These are phyloP conservation scores for Dovyalis caffra DNA, from an alignment of 345 rosid genomes.

Conservation along the genomic window DNA sequence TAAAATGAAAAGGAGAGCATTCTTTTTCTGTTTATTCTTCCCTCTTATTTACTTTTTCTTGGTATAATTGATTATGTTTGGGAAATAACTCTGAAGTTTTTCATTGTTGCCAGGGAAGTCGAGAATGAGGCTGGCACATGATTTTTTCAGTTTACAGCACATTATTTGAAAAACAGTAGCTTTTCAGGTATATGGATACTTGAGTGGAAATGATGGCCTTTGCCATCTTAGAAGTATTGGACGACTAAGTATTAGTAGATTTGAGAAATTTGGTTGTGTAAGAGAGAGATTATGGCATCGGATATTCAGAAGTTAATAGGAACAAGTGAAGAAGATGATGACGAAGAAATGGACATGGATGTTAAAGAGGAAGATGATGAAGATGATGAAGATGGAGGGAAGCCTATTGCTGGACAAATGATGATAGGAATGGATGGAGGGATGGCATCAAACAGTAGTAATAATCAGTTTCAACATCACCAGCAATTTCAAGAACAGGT, in stretches of 20 bases:
- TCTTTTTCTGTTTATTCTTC: not conserved
- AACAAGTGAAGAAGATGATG: constrained; percentile 86
- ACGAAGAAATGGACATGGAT: constrained; percentile 86
- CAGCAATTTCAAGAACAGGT: constrained; percentile 74
- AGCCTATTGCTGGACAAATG: constrained; percentile 40
- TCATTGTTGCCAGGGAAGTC: constrained; percentile 22
- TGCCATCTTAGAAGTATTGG: constrained; percentile 12
- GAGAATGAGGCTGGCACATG: constrained; percentile 5
- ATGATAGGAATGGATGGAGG: constrained; percentile 48
- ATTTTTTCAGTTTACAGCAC: constrained; percentile 7
- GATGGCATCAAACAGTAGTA: constrained; percentile 43
- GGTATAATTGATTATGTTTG: constrained; percentile 2
- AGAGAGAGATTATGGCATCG: constrained; percentile 57
- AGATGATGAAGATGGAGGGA: constrained; percentile 52
- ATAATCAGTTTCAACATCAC: constrained; percentile 55
- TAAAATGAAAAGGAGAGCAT: not conserved
- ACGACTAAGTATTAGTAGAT: constrained; percentile 22
- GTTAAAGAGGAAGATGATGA: constrained; percentile 85
- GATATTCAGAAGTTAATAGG: constrained; percentile 75
- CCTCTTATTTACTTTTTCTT: not conserved
- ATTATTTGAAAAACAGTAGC: constrained; percentile 15
- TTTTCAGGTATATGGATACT: constrained; percentile 13
- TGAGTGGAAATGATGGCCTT: constrained; percentile 23
- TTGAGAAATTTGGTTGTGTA: constrained; percentile 12
- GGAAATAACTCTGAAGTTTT: constrained; percentile 16